Evolutionary conservation across 805 yeast species (phyloP).

Genomic region (Diddensiella transvaalensis): DNA sequence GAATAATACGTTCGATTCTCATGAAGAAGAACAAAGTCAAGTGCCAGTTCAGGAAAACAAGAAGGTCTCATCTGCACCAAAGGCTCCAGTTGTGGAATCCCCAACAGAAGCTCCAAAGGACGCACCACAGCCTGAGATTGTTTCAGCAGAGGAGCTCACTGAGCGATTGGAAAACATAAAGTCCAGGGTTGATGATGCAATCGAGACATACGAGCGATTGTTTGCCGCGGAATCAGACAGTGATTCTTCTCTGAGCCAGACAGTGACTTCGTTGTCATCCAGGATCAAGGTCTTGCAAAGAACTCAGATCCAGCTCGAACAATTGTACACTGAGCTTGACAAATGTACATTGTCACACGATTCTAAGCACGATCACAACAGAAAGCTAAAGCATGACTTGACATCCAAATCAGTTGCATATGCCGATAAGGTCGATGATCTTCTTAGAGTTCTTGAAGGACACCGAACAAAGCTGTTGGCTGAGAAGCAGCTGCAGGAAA

Average conservation of each 20-base stretch:
- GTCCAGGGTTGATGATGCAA: slow-evolving; percentile 14
- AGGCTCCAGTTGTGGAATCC: slow-evolving; percentile 7
- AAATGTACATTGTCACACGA: slow-evolving; percentile 1
- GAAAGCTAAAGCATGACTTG: slow-evolving; percentile 22
- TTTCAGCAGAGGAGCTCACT: slow-evolving; percentile 1
- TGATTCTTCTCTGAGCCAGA: slow-evolving; percentile 1
- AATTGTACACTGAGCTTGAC: slow-evolving; percentile 26
- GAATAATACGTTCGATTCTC: background rate
- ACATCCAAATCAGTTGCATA: slow-evolving; percentile 18
- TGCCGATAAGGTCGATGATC: slow-evolving; percentile 26
- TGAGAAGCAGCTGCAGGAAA: slow-evolving; percentile 10
- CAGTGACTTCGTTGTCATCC: slow-evolving; percentile 17
- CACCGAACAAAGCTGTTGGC: slow-evolving; percentile 11
- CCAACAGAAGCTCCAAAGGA: slow-evolving; percentile 9
- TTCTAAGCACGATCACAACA: slow-evolving; percentile 8
- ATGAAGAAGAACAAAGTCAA: slow-evolving; percentile 5
- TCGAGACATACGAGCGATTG: slow-evolving; percentile 24
- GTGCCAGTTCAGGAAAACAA: slow-evolving; percentile 8
- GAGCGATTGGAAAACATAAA: slow-evolving; percentile 11
- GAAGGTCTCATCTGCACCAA: background rate
- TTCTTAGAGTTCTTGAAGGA: slow-evolving; percentile 17
- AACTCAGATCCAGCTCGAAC: slow-evolving; percentile 26
- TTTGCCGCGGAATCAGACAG: slow-evolving; percentile 10
- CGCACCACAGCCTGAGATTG: slow-evolving; percentile 7
- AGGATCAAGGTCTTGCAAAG: slow-evolving; percentile 27